Base-by-base conservation (phyloP, 352 stramenopile species). In the Saprolegnia diclina region DNA sequence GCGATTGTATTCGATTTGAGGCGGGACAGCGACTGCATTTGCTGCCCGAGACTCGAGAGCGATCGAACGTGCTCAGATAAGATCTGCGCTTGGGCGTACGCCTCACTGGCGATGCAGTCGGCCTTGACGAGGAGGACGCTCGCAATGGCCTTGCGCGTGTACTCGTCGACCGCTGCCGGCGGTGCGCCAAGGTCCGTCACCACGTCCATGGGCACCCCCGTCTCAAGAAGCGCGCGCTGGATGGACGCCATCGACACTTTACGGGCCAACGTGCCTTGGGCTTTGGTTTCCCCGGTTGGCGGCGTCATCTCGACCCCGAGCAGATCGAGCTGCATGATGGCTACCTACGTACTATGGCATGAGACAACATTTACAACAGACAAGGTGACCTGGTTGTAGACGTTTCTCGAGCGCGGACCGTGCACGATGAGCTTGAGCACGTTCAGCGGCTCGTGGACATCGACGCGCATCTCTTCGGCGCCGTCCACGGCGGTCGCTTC, bases 351-450 rank as follows among this genome's bases (percentile, higher is more conserved):
- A 26, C 9, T 22, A 61, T 13, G 14, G 18, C 13, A n/a, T n/a
- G 4, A n/a, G 3, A 4, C 2, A 48, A n/a, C 14, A 14, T 16
- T 14, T 45, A 7, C 38, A 7, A 45, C 18, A 11, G 22, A 35
- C 7, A 16, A 24, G 4, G 0, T 59, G 29, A 69, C 63, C 26
- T 69, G 63, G 38, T 69, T 26, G 63, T 62, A 61, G 5, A 62
- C n/a, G 26, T 69, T 69, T 9, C 11, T 24, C 7, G 29, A 9
- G 18, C 44, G 63, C 3, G 63, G 63, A 35, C 44, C 63, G 5
- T 69, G 38, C 14, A 69, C 21, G 11, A 62, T 29, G 18, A 69
- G 24, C 63, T 69, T 69, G 53, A 69, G 63, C 22, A 57, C 45
- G 22, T 69, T 45, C 4, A 69, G 29, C 9, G 63, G 63, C 18